Conservation (phyloP, 1,284 basidiomycete species). For the Apiotrichum porosum region DNA sequence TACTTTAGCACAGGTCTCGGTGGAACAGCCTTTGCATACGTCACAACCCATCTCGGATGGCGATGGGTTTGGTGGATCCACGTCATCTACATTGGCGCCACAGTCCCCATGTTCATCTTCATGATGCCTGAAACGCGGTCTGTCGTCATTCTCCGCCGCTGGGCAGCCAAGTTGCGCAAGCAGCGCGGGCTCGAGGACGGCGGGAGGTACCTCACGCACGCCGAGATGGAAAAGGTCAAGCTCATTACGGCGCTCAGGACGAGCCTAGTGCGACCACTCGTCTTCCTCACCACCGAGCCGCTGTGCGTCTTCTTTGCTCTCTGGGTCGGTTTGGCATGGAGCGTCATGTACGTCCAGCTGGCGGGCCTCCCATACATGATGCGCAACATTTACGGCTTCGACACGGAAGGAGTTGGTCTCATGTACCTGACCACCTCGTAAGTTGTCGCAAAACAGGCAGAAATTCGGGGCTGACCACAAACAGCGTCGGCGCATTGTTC, state of each 20-base stretch:
- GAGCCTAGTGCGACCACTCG: slow-evolving; percentile 35
- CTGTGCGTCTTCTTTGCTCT: slow-evolving; percentile 68
- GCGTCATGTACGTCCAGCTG: slow-evolving; percentile 65
- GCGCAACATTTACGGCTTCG: slow-evolving; percentile 60
- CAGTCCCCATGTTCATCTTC: slow-evolving; percentile 33
- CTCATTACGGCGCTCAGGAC: slow-evolving; percentile 34
- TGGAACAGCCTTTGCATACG: slow-evolving; percentile 66
- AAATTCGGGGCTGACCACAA: not conserved
- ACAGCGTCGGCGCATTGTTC: slow-evolving; percentile 55
- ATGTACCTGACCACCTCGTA: slow-evolving; percentile 56
- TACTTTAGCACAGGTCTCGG: slow-evolving; percentile 62
- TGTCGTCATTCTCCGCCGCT: slow-evolving; percentile 38
- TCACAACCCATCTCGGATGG: slow-evolving; percentile 61
- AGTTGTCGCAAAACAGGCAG: slow-evolving; percentile 56
- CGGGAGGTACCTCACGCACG: slow-evolving; percentile 43
- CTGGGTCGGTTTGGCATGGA: slow-evolving; percentile 75
- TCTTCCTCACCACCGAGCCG: slow-evolving; percentile 67
- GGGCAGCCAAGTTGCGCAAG: slow-evolving; percentile 34
- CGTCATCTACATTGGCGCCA: slow-evolving; percentile 49
- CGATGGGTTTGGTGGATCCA: slow-evolving; percentile 79
- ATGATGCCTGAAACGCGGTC: slow-evolving; percentile 45
- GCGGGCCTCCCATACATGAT: slow-evolving; percentile 65
- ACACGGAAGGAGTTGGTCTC: slow-evolving; percentile 59
- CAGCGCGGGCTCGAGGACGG: slow-evolving; percentile 34
- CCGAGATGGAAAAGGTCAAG: slow-evolving; percentile 40